phyloP scores from a whole-genome alignment of 2,329 filamentous ascomycete species.

The Ophiostoma australiae region DNA sequence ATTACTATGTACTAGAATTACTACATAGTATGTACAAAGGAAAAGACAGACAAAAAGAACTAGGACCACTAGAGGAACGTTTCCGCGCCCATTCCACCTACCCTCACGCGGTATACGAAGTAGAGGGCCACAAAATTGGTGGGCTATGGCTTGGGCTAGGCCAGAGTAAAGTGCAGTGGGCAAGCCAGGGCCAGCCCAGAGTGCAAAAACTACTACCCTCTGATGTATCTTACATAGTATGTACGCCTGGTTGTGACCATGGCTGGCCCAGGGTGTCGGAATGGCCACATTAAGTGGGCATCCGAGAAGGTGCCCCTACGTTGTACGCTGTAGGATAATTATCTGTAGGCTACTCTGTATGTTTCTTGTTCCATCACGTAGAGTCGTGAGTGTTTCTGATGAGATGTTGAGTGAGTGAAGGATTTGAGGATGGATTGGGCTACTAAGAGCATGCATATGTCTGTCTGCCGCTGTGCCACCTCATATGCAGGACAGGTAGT shows the following conservation, averaged over 20 bases:
- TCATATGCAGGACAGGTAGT: neutral
- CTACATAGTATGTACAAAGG: no score
- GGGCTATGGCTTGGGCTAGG: neutral
- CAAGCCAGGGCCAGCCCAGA: no score
- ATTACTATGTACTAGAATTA: no score
- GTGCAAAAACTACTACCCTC: no score
- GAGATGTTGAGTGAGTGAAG: neutral
- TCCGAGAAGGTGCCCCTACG: no score
- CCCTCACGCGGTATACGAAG: neutral
- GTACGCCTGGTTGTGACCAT: neutral
- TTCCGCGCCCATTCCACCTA: neutral
- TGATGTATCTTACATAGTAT: no score
- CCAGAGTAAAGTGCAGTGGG: neutral
- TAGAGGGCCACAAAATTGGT: no score
- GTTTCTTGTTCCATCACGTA: neutral
- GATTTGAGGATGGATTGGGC: neutral
- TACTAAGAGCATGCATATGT: neutral
- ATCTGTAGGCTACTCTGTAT: no score
- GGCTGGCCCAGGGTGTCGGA: conserved; percentile 3
- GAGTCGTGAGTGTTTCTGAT: neutral
- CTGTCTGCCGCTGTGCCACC: neutral
- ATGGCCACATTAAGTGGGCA: conserved; percentile 4
- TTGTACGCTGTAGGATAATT: no score
- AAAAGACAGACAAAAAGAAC: no score
- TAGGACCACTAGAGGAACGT: neutral